Evolutionary conservation across 2,329 filamentous ascomycete genomes (phyloP).

Genomic region (Fusarium poae): DNA sequence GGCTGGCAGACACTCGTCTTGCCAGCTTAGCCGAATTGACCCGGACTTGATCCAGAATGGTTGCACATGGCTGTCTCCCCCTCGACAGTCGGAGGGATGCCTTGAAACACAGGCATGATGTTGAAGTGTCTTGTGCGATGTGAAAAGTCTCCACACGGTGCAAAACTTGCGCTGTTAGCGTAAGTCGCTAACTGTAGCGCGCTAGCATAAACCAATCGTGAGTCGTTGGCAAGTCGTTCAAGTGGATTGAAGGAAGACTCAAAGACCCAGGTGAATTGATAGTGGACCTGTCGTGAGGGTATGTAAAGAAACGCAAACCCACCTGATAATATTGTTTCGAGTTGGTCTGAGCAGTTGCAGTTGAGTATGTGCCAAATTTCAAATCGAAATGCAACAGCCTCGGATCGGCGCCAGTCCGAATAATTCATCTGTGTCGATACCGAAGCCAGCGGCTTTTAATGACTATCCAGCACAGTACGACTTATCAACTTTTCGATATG

Average conservation of each 20-base stretch:
- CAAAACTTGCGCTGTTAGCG: slow-evolving; percentile 48
- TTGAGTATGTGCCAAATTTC: slow-evolving; percentile 29
- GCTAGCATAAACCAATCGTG: slow-evolving; percentile 42
- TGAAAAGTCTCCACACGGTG: slow-evolving; percentile 51
- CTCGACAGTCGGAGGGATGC: slow-evolving; percentile 40
- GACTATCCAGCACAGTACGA: neutral
- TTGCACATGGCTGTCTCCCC: slow-evolving; percentile 36
- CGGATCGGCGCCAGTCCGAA: neutral
- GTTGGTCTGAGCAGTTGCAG: slow-evolving; percentile 30
- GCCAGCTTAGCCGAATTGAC: slow-evolving; percentile 49
- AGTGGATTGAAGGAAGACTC: slow-evolving; percentile 43
- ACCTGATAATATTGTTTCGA: slow-evolving; percentile 23
- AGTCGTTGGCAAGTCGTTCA: slow-evolving; percentile 23
- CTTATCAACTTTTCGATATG: slow-evolving; percentile 3
- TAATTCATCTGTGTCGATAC: slow-evolving; percentile 1
- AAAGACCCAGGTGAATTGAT: slow-evolving; percentile 33
- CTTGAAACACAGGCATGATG: slow-evolving; percentile 49
- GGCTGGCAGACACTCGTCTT: slow-evolving; percentile 42
- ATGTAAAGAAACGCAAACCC: slow-evolving; percentile 49
- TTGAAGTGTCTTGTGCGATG: slow-evolving; percentile 30
- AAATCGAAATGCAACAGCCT: slow-evolving; percentile 16
- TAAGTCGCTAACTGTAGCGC: slow-evolving; percentile 38
- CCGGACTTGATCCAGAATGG: slow-evolving; percentile 27
- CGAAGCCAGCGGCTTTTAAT: neutral
- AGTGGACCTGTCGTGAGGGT: slow-evolving; percentile 48